These are phyloP conservation scores for Boechera divaricarpa DNA, from an alignment of 345 rosid genomes.

Conservation along the genomic window DNA sequence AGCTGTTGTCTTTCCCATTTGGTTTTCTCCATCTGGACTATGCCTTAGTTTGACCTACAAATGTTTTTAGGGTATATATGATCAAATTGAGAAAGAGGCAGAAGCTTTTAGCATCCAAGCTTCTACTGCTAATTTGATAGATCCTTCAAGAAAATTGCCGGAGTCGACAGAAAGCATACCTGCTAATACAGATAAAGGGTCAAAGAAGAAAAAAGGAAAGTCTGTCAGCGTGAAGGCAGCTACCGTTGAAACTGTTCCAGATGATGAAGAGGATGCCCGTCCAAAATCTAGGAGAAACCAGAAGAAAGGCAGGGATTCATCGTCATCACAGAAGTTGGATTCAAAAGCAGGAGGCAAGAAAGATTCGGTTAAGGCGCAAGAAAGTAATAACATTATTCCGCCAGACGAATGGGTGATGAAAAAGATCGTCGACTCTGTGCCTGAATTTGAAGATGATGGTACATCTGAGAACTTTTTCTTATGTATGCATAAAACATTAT, in stretches of 20 bases:
- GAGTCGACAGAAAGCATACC: slow-evolving; percentile 59
- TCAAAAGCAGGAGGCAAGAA: slow-evolving; percentile 70
- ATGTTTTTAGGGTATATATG: slow-evolving; percentile 69
- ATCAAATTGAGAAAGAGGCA: slow-evolving; percentile 76
- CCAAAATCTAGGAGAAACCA: slow-evolving; percentile 86
- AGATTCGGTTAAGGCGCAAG: slow-evolving; percentile 61
- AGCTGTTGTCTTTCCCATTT: slow-evolving; percentile 16
- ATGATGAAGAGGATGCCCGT: slow-evolving; percentile 65
- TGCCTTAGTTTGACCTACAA: slow-evolving; percentile 34
- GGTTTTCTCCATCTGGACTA: slow-evolving; percentile 34
- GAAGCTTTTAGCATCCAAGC: slow-evolving; percentile 61
- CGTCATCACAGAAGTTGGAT: slow-evolving; percentile 60
- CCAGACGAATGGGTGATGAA: slow-evolving; percentile 81
- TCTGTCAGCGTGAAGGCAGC: slow-evolving; percentile 59
- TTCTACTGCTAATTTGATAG: slow-evolving; percentile 48
- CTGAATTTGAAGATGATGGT: slow-evolving; percentile 95
- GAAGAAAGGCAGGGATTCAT: slow-evolving; percentile 75
- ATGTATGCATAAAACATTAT: not conserved
- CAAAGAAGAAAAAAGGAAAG: slow-evolving; percentile 87
- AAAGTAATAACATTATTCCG: slow-evolving; percentile 62
- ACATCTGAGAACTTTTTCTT: slow-evolving; percentile 27
- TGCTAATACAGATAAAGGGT: slow-evolving; percentile 61
- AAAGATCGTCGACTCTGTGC: slow-evolving; percentile 59
- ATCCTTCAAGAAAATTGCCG: slow-evolving; percentile 52
- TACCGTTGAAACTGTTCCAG: slow-evolving; percentile 56